Conservation (phyloP, 108 stramenopile species). For the Asterionellopsis glacialis region DNA sequence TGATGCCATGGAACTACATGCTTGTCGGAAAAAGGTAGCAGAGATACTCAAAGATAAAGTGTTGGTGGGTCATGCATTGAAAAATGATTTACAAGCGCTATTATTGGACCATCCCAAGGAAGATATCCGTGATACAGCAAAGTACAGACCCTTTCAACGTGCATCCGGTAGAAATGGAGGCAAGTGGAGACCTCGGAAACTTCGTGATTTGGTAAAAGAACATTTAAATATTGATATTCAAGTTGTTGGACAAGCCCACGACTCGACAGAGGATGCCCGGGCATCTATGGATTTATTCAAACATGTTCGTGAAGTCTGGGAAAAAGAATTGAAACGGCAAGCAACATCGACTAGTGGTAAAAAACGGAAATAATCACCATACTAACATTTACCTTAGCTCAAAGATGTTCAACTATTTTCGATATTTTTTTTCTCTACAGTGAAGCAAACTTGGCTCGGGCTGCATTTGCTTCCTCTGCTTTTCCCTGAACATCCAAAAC, state of each 20-base stretch:
- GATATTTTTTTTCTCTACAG: neutral
- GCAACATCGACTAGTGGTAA: too few relatives aligned
- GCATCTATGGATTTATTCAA: constrained; percentile 85
- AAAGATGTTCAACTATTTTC: too few relatives aligned
- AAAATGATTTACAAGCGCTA: constrained; percentile 92
- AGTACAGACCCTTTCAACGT: constrained; percentile 56
- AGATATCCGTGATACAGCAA: constrained; percentile 10
- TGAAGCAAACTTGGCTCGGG: neutral
- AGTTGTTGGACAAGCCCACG: constrained; percentile 64
- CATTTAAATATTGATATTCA: constrained; percentile 62
- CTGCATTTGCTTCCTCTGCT: constrained; percentile 20
- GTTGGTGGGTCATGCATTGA: constrained; percentile 94
- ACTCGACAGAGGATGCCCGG: constrained; percentile 77
- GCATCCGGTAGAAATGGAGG: constrained; percentile 54
- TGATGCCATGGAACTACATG: constrained; percentile 67
- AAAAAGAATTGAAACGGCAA: constrained; percentile 43
- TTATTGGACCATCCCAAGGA: constrained; percentile 77
- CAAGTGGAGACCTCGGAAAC: constrained; percentile 85
- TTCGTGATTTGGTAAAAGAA: constrained; percentile 87
- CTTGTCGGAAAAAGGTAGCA: constrained; percentile 75
- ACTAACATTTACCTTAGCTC: too few relatives aligned
- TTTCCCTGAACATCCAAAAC: constrained; percentile 54
- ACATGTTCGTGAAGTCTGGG: constrained; percentile 66
- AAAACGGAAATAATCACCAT: too few relatives aligned
- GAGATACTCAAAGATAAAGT: constrained; percentile 76